phyloP scores from a whole-genome alignment of 768 basidiomycete species.

The Lentinula edodes region DNA sequence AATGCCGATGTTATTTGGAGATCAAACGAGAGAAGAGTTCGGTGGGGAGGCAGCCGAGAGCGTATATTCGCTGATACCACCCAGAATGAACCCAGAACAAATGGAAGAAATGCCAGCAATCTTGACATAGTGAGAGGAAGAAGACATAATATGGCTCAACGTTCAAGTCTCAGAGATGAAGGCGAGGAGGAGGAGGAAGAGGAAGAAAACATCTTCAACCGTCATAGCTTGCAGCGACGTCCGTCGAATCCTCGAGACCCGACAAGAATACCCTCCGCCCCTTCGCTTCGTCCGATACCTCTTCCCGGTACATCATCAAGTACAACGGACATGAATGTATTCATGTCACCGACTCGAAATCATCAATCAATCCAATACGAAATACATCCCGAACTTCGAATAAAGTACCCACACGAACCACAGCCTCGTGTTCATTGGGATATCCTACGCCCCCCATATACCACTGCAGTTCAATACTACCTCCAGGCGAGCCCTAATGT shows the following conservation, averaged over 20 bases:
- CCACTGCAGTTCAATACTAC: not conserved
- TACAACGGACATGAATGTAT: not conserved
- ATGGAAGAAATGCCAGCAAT: not conserved
- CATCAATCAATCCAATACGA: not conserved
- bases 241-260: not conserved
- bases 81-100: too few relatives aligned
- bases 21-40: not conserved
- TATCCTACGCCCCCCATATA: not conserved
- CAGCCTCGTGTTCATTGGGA: not conserved
- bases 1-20: conserved; percentile 1
- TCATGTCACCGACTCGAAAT: not conserved
- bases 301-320: not conserved
- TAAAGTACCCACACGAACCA: not conserved
- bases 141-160: not conserved
- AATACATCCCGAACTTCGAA: not conserved
- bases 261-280: not conserved
- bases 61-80: not conserved
- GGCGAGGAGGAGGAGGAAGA: not conserved
- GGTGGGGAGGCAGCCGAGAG: not conserved
- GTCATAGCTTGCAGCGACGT: not conserved
- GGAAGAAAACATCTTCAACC: not conserved
- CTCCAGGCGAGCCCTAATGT: not conserved
- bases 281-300: not conserved
- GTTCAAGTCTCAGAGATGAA: not conserved
- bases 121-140: not conserved